These are phyloP conservation scores for Ceratocystis cacaofunesta DNA, from an alignment of 2,329 filamentous ascomycete species.

Conservation along the genomic window DNA sequence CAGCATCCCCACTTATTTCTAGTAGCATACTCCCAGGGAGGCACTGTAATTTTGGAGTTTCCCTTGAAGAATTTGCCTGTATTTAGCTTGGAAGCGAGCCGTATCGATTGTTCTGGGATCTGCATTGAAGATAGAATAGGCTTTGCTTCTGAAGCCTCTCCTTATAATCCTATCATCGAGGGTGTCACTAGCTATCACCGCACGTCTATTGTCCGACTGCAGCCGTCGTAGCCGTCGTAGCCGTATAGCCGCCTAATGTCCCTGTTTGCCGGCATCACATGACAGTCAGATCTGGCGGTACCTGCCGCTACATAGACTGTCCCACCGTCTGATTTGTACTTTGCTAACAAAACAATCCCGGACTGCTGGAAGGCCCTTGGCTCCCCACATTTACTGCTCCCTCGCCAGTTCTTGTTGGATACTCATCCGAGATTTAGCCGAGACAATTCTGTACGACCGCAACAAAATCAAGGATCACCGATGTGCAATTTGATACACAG, in stretches of 20 bases:
- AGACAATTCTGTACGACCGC: neutral
- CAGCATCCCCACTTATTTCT: neutral
- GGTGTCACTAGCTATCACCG: too few relatives aligned
- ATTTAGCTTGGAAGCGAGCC: too few relatives aligned
- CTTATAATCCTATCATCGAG: too few relatives aligned
- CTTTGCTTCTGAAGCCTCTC: too few relatives aligned
- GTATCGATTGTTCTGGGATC: too few relatives aligned
- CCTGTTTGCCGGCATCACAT: conserved; percentile 12
- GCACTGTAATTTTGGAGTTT: too few relatives aligned
- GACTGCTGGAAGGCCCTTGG: conserved; percentile 11
- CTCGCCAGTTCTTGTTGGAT: too few relatives aligned
- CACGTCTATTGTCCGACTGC: neutral
- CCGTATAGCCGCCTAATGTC: neutral
- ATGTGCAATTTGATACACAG: neutral
- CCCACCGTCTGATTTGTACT: neutral
- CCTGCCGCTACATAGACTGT: neutral
- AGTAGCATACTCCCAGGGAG: neutral
- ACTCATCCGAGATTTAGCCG: neutral
- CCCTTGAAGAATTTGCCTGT: too few relatives aligned
- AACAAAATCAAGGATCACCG: neutral
- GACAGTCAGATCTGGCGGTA: neutral
- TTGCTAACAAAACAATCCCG: conserved; percentile 2
- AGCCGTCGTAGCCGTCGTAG: neutral
- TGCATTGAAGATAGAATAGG: too few relatives aligned
- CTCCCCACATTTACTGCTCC: too few relatives aligned